phyloP scores from a whole-genome alignment of 306 rosid species.

The Ochetophila trinervis region DNA sequence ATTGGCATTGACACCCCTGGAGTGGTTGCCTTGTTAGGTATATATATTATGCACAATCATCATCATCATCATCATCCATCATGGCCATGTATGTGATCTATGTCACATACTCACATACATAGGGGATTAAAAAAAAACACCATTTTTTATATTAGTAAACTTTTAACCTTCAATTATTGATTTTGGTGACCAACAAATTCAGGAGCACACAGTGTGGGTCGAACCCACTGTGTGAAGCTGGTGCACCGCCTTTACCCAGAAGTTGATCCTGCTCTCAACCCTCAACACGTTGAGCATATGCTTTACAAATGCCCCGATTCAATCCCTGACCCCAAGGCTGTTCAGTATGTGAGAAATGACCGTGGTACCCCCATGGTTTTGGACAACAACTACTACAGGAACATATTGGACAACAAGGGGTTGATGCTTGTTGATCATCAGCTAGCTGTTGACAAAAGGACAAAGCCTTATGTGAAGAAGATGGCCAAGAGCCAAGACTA shows the following conservation, averaged over 20 bases:
- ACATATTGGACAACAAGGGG: conserved; percentile 93
- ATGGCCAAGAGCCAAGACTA: conserved; percentile 95
- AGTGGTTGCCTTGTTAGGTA: conserved; percentile 87
- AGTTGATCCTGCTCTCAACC: conserved; percentile 74
- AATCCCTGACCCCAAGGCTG: conserved; percentile 94
- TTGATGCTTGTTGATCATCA: conserved; percentile 78
- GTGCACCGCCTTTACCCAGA: conserved; percentile 98
- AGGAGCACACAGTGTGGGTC: conserved; percentile 96
- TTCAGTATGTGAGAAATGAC: conserved; percentile 91
- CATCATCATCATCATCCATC: background rate
- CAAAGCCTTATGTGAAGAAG: conserved; percentile 88
- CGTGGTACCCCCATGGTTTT: conserved; percentile 93
- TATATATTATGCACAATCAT: background rate
- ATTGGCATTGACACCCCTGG: conserved; percentile 91
- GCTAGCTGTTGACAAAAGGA: conserved; percentile 77
- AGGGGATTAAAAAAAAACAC: no score
- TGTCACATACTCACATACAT: no score
- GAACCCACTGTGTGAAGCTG: conserved; percentile 93
- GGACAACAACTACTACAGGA: conserved; percentile 94
- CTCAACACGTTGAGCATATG: conserved; percentile 81
- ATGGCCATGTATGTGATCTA: no score
- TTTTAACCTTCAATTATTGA: background rate
- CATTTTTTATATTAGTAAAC: background rate
- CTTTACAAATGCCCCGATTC: conserved; percentile 89
- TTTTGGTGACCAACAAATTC: conserved; percentile 9